Percentiles rank a stretch among this genome's conserved stretches.
These are phyloP conservation scores for Clathrus columnatus DNA, from an alignment of 768 basidiomycete species.

Conservation along the genomic window DNA sequence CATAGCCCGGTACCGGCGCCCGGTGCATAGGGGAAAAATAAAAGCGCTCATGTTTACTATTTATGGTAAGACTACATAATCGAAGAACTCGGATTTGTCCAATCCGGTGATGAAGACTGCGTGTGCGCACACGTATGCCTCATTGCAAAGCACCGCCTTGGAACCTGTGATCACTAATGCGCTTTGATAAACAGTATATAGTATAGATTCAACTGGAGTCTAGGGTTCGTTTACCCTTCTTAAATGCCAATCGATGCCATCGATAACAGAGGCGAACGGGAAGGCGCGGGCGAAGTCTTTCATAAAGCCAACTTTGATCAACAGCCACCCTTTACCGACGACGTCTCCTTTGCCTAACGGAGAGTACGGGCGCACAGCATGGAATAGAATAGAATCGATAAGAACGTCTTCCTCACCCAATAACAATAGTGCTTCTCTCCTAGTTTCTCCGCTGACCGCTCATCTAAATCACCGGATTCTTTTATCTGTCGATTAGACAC, in stretches of 20 bases:
- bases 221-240: no score
- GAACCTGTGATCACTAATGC: neutral
- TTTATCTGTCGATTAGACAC: neutral
- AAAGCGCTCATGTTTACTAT: neutral
- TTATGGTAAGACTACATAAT: neutral
- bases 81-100: neutral
- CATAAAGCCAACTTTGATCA: no score
- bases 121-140: neutral
- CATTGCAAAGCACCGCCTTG: neutral
- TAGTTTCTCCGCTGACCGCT: neutral
- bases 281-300: no score
- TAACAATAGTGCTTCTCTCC: neutral
- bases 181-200: no score
- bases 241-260: no score
- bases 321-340: no score
- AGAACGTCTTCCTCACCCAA: neutral
- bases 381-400: neutral
- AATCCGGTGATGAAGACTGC: neutral
- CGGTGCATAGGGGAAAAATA: no score
- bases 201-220: no score
- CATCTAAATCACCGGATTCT: neutral
- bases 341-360: no score
- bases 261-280: no score
- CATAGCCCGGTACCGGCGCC: neutral
- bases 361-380: neutral